Percentiles rank a stretch among this genome's conserved stretches.
phyloP scores from a whole-genome alignment of 768 basidiomycete genomes.

The Suillus alpinus region DNA sequence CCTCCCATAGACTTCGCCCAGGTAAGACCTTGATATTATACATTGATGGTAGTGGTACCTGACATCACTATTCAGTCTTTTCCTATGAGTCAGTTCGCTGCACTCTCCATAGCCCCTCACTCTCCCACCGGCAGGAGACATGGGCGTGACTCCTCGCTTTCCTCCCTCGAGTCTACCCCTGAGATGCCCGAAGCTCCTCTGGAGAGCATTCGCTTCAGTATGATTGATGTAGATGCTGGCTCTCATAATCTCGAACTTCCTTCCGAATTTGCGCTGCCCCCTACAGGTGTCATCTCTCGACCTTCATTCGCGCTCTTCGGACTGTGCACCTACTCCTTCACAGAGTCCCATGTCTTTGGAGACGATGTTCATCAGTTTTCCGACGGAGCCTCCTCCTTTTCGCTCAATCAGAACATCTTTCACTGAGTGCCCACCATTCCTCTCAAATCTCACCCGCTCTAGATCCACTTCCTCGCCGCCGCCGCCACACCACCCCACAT shows the following conservation, averaged over 20 bases:
- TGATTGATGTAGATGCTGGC: conserved; percentile 37
- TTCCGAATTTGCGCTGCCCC: conserved; percentile 18
- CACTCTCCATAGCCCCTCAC: conserved; percentile 54
- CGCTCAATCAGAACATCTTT: conserved; percentile 45
- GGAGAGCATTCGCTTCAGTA: conserved; percentile 36
- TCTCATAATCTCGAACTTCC: conserved; percentile 31
- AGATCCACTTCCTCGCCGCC: conserved; percentile 26
- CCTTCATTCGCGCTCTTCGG: conserved; percentile 30
- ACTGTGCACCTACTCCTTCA: conserved; percentile 43
- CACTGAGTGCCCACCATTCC: conserved; percentile 34
- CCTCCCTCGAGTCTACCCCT: conserved; percentile 59
- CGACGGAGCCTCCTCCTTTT: conserved; percentile 35
- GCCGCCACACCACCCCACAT: conserved; percentile 27
- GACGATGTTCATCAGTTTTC: conserved; percentile 44
- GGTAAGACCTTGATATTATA: conserved; percentile 15
- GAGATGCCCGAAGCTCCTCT: conserved; percentile 39
- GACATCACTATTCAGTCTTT: conserved; percentile 19
- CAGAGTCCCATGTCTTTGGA: conserved; percentile 33
- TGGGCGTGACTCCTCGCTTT: conserved; percentile 45
- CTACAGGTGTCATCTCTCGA: conserved; percentile 20
- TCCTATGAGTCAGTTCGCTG: conserved; percentile 47
- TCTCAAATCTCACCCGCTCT: conserved; percentile 22
- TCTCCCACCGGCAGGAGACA: conserved; percentile 45
- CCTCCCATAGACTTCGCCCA: conserved; percentile 21
- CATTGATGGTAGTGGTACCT: neutral